Evolutionary conservation across 1,284 basidiomycete species (phyloP).

Genomic region (Ustilago xerochloae): DNA sequence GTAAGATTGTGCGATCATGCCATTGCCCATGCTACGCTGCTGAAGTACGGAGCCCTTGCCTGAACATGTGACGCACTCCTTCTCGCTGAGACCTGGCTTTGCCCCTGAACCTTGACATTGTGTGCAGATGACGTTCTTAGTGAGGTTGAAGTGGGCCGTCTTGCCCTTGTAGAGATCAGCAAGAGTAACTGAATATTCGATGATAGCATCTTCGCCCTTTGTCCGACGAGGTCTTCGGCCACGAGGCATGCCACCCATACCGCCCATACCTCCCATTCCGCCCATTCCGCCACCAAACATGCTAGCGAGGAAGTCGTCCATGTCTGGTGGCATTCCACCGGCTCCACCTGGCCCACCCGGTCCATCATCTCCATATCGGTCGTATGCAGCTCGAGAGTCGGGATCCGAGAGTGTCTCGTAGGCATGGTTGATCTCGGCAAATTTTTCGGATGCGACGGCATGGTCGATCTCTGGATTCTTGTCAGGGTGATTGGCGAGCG

Average conservation of each 20-base stretch:
- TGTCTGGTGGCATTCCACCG: constrained; percentile 51
- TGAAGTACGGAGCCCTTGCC: constrained; percentile 82
- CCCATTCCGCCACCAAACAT: constrained; percentile 61
- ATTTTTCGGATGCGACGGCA: constrained; percentile 57
- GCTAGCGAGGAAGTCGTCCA: constrained; percentile 61
- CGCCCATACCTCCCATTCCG: constrained; percentile 52
- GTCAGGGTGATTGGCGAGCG: constrained; percentile 63
- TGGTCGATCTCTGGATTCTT: constrained; percentile 63
- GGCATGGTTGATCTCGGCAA: constrained; percentile 63
- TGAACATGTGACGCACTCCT: constrained; percentile 82
- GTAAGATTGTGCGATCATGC: constrained; percentile 71
- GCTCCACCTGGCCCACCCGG: constrained; percentile 34
- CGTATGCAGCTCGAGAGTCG: constrained; percentile 58
- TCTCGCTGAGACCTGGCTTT: constrained; percentile 81
- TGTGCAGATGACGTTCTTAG: constrained; percentile 83
- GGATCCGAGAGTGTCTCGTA: constrained; percentile 65
- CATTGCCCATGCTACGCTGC: constrained; percentile 65
- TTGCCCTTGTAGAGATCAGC: constrained; percentile 95
- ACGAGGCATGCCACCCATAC: constrained; percentile 67
- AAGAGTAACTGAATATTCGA: constrained; percentile 85
- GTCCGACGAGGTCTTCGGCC: constrained; percentile 67
- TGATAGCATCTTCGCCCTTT: constrained; percentile 65
- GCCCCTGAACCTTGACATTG: constrained; percentile 89
- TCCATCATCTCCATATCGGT: constrained; percentile 59
- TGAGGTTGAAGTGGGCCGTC: constrained; percentile 86